A percentile compares a stretch with the other conserved stretches of the same genome.
These are phyloP conservation scores for Paramecium primaurelia DNA, from an alignment of 73 alveolate species.

Conservation along the genomic window DNA sequence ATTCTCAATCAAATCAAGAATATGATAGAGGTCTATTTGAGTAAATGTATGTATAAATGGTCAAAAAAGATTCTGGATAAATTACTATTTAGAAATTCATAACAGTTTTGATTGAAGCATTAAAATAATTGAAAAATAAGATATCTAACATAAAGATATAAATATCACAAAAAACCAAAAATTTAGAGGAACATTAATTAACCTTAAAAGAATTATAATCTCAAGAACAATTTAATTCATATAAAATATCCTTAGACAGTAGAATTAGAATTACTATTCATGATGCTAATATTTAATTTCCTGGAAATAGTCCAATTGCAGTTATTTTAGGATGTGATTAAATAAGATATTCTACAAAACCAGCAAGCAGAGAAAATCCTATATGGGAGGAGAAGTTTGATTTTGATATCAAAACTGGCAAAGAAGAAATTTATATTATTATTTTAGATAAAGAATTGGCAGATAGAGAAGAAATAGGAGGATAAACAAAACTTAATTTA, in stretches of 20 bases:
- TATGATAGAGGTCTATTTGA: not conserved
- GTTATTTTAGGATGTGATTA: not conserved
- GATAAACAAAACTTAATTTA: not conserved
- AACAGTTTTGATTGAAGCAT: not conserved
- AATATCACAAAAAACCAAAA: not conserved
- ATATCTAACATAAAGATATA: not conserved
- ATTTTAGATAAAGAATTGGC: too few relatives aligned
- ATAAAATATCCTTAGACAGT: not conserved
- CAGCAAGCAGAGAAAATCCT: too few relatives aligned
- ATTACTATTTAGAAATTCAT: not conserved
- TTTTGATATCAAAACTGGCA: not conserved
- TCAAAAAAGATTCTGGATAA: not conserved
- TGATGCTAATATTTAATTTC: not conserved
- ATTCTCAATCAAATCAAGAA: too few relatives aligned
- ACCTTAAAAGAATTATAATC: not conserved
- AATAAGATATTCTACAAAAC: too few relatives aligned
- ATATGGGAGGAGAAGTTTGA: not conserved
- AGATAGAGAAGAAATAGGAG: not conserved
- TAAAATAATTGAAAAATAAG: not conserved
- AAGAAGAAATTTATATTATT: too few relatives aligned
- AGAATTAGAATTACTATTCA: not conserved
- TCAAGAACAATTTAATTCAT: not conserved
- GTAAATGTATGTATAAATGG: not conserved
- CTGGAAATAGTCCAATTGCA: not conserved
- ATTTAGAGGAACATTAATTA: too few relatives aligned